These are phyloP conservation scores for Colletotrichum sp. DNA, from an alignment of 2,329 filamentous ascomycete species.

Conservation along the genomic window DNA sequence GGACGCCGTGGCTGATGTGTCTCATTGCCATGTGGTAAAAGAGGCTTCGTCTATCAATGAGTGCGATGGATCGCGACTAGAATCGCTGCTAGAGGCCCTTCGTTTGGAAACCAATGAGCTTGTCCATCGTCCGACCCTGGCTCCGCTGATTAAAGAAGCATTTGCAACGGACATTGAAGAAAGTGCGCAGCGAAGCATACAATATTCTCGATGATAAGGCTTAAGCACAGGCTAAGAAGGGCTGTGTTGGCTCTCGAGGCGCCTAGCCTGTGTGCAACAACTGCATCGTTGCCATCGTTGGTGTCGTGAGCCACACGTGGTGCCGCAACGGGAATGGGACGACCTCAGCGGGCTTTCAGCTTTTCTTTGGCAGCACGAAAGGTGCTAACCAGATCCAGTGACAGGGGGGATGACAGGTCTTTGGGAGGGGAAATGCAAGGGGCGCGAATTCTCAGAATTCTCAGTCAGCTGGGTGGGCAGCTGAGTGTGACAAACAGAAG, in stretches of 20 bases:
- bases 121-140: not conserved
- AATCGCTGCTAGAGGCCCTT: not conserved
- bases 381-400: not conserved
- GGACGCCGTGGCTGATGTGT: not conserved
- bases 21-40: not conserved
- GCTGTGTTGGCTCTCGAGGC: not conserved
- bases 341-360: not conserved
- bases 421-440: not conserved
- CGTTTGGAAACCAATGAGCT: not conserved
- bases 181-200: not conserved
- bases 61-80: not conserved
- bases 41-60: not conserved
- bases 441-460: not conserved
- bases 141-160: not conserved
- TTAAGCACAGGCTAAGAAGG: not conserved
- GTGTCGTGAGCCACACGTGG: not conserved
- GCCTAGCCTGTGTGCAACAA: not conserved
- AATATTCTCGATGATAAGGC: not conserved
- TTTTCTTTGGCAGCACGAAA: not conserved
- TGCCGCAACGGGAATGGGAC: not conserved
- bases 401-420: not conserved
- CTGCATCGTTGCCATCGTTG: not conserved
- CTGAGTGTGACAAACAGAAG: not conserved
- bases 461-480: not conserved
- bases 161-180: not conserved